Conservation (phyloP, 805 yeast species). For the Candida lessepsii region DNA sequence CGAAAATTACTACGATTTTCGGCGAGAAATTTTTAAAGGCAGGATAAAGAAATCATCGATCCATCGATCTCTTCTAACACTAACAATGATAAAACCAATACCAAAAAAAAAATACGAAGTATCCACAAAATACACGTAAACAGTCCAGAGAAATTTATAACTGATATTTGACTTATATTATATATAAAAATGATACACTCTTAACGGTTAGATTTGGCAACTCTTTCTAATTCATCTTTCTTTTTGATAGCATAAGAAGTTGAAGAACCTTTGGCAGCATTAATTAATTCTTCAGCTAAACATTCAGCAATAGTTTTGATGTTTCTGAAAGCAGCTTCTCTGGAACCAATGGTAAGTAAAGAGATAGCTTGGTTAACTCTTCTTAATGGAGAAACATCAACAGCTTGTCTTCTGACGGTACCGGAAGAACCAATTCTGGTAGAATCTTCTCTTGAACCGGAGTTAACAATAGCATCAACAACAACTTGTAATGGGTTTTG, state of each 20-base stretch:
- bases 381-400: conserved; percentile 99
- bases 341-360: conserved; percentile 97
- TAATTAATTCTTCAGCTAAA: conserved; percentile 99
- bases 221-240: conserved; percentile 99
- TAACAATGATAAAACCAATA: no score
- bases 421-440: conserved; percentile 99
- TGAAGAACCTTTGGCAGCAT: conserved; percentile 99
- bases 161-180: conserved; percentile 1
- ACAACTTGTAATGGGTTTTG: conserved; percentile 99
- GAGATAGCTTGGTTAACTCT: conserved; percentile 99
- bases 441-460: conserved; percentile 99
- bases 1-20: no score
- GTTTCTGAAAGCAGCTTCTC: conserved; percentile 99
- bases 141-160: background rate
- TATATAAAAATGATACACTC: conserved; percentile 19
- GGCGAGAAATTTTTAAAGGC: no score
- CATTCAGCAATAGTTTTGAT: conserved; percentile 99
- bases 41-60: no score
- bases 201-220: conserved; percentile 99
- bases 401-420: conserved; percentile 99
- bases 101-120: no score
- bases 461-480: conserved; percentile 99
- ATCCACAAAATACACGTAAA: no score
- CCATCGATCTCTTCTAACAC: no score
- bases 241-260: conserved; percentile 99